Base-by-base conservation (phyloP, 805 yeast genomes). In the Metschnikowia amazonensis region DNA sequence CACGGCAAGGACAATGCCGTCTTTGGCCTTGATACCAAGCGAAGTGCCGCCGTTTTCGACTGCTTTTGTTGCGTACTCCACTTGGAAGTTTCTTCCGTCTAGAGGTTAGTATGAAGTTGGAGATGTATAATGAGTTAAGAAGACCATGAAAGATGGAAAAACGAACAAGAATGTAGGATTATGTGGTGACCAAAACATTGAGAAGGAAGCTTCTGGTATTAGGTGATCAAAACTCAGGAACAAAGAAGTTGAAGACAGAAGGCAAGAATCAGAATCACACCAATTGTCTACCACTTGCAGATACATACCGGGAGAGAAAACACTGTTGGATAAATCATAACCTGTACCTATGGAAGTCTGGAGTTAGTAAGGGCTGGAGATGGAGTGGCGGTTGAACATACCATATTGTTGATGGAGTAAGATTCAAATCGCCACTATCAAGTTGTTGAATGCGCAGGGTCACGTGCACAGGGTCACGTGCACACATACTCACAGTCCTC, bases 11-110 rank as follows among this genome's bases (percentile, higher is more conserved):
- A 94, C 96, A 29, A 94, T 78, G 44, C 99, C 99, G 63, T 92
- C 98, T 59, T 80, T 79, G 69, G 86, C 89, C 63, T 87, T 86
- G 63, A 94, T 84, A 33, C 97, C 99, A 57, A 94, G 76, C 17
- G 97, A 83, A 0, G 99, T 94, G 9, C 97, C 95, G 41, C 97
- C 97, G 60, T 89, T 90, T 67, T 94, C 99, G 2, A 92, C 98
- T 1, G 99, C 99, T 64, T 94, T 94, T 59, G 86, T 77, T 27
- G 99, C 99, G 60, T 94, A 94, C 67, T 94, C 99, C 16, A 94
- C 99, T 68, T 94, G 99, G 73, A 94, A 94, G 66, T 87, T 88
- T 72, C 96, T 79, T 33, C 96, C 96, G 64, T 89, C 96, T 67
- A 18, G 3, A 34, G 6, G 36, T 34, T 34, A 34, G 36, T 34